Evolutionary conservation across 1,284 basidiomycete genomes (phyloP), one percentile per base, ranked within the genome.

Genomic region (Boletus mariae): DNA sequence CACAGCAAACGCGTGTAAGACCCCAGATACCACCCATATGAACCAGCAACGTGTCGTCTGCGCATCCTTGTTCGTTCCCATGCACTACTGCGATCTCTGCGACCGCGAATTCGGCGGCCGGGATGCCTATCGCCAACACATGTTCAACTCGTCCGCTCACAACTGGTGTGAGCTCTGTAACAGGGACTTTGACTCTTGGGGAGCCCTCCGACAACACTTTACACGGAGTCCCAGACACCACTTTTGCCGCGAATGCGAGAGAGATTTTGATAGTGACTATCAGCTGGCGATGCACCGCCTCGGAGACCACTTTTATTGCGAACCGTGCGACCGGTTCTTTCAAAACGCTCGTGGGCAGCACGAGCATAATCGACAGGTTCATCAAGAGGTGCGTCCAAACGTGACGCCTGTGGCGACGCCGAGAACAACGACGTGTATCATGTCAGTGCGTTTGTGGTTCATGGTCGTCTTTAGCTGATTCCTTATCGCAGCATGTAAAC

Each of bases 1-100:
- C 4, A 41, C 37, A 28, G 28, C 38, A 17, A 15, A 65, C 68
- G 68, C 68, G 65, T 47, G 17, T 67, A 17, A 47, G 68, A 70
- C 68, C 65, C 62, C 61, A 5, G 35, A 49, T 23, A 66, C 61
- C 58, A 10, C 2, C 10, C 0, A 55, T 57, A 20, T 34, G 45
- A 28, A 23, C 8, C 8, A 20, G 20, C 20, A 20, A 20, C 20
- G 20, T 20, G 20, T 20, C 20, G 20, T 20, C 20, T 20, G 20
- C 20, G 20, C 20, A 20, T 20, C 20, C 28, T 29, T 29, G 17
- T 41, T 8, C 17, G 17, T 25, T 13, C 23, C 11, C 31, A 31
- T 31, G 31, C 5, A 31, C 29, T 8, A 8, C 31, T 32, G 31
- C 12, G 31, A 32, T 32, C 12, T 7, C 23, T 42, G 25, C 13